Evolutionary conservation across 2,329 filamentous ascomycete genomes (phyloP), one percentile per base, ranked within the genome.

Genomic region (Phialocephala sp.): DNA sequence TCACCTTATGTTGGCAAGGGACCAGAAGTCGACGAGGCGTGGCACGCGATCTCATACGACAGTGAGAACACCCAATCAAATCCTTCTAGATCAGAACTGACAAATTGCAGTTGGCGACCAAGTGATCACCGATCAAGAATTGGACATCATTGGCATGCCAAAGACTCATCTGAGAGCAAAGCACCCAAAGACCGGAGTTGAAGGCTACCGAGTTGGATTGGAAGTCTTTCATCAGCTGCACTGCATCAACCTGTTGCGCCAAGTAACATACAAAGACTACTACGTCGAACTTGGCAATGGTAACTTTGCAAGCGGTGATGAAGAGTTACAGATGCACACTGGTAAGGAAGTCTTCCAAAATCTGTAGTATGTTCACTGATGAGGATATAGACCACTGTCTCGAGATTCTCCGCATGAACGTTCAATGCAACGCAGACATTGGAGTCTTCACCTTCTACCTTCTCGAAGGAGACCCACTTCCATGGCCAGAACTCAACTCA

Each of bases 171-270:
- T 88, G n/a, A 83, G 82, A 70, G 82, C 87, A 68, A 84, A 81
- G 11, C 79, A 88, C 68, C 83, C 85, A 5, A 79, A 78, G 54
- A 86, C 86, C 1, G 87, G 85, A 20, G 80, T 84, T 64, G 80
- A 82, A 43, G 86, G 86, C 0, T 89, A 87, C 70, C 80, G 86
- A n/a, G 85, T 86, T 0, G 86, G 71, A 74, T 82, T 80, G 1
- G 78, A 81, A 66, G 73, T 77, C 2, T 79, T 79, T 63, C 78
- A 80, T 60, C 75, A 79, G 55, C 70, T 79, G 0, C 78, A 80
- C 63, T 79, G 78, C 67, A 72, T 79, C 59, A 77, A 79, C 59
- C 67, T 76, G 1, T 70, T 80, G 1, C 74, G 77, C 14, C 81
- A 84, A 70, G 79, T 82, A 9, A 80, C 81, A 2, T 83, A 83